Base-by-base conservation (phyloP, 1,139 yeast species). In the Kodamaea sp. region DNA sequence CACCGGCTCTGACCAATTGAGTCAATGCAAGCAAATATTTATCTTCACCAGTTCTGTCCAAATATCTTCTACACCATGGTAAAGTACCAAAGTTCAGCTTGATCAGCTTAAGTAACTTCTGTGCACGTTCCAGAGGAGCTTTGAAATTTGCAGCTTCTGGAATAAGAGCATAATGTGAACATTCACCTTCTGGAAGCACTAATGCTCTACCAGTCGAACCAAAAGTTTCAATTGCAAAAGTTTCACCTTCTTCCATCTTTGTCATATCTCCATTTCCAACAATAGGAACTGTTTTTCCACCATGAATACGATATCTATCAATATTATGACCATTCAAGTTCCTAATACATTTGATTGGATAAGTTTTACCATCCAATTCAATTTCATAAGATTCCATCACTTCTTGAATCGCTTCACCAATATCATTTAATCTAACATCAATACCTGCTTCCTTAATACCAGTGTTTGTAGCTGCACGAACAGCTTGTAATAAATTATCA, bases 221-320 rank as follows among this genome's bases (percentile, higher is more conserved):
- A 56, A 92, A 92, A 4, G 99, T 92, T 65, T 92, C 99, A 56
- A 94, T 90, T 41, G 99, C 99, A 71, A 88, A 92, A 2, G 89
- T 84, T 62, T 92, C 98, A 45, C 97, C 97, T 67, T 92, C 99
- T 62, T 94, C 99, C 97, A 92, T 90, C 72, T 90, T 90, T 22
- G 97, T 90, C 64, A 78, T 78, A 61, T 92, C 98, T 8, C 90
- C 92, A 54, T 86, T 87, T 56, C 90, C 84, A 31, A 92, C 95
- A 57, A 94, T 92, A 15, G 99, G 99, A 35, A 92, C 97, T 15
- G 94, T 81, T 62, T 92, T 92, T 46, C 97, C 97, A 29, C 90
- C 94, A 63, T 92, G 99, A 54, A 92, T 92, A 38, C 73, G 73
- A 63, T 73, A 89, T 40, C 83, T 90, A 28, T 78, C 81, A 53